Base-by-base conservation (phyloP, 495 filamentous ascomycete genomes). In the Xylaria castorea region DNA sequence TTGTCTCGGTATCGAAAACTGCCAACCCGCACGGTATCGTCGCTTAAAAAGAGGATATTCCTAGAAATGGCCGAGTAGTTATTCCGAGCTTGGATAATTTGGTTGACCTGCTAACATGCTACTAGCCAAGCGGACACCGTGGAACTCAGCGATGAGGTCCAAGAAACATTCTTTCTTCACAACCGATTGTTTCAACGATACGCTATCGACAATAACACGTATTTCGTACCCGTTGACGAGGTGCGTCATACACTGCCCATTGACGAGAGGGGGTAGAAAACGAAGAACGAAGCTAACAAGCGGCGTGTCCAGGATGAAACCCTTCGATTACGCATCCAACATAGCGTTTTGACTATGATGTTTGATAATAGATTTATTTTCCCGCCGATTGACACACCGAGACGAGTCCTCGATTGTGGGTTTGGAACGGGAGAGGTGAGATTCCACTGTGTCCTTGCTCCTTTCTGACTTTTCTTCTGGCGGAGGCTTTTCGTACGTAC, bases 211-310 rank as follows among this genome's bases (percentile, higher is more conserved):
- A 87, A 93, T 71, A 84, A 83, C 46, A 89, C 91, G 73, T 95
- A 94, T 75, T 92, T 94, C 74, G 89, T 90, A 42, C 95, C 95
- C 2, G 85, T 96, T 27, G 95, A 98, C 81, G 92, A 95, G 84
- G 95, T 97, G 66, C 66, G 70, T 67, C 66, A 53, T 34, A 16
- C 40, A 42, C 2, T 67, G 20, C 68, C 64, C 70, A 48, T 64
- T 67, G 38, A 66, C 63, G 66, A 18, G 16, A 50, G 20, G 51
- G 8, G 27, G 25, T 30, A 44, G 6, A 25, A 34, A 46, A 67
- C 55, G 61, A 48, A 72, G 72, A 60, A 66, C 73, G 25, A 68
- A 71, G 68, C 74, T 77, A 58, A 78, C 64, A 55, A 40, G 16
- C 38, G 42, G 20, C 64, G 69, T 74, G 73, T 72, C 75, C 73